Evolutionary conservation across 305 asterid species (phyloP), one percentile per base, ranked within the genome.

Genomic region (Caryopteris hybrid): DNA sequence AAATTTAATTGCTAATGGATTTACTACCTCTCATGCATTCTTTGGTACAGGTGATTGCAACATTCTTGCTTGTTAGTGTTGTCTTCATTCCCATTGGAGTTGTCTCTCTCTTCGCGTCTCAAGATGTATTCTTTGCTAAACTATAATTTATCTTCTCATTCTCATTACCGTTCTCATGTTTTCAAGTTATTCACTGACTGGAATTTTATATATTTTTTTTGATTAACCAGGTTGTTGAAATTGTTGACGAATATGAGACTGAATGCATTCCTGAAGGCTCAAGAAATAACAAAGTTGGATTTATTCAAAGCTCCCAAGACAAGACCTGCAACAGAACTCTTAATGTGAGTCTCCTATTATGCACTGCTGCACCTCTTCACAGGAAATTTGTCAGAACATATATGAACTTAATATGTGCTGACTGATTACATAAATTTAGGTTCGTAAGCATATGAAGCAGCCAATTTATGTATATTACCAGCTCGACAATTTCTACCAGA

Each of bases 381-480:
- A 36, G 41, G n/a, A 23, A 64, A 6, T 48, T 39, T 54, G 25
- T 50, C 69, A 58, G 45, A 17, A 41, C 57, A 66, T 34, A 39
- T 25, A 25, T 1, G 4, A 25, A 25, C 31, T 25, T 25, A 1
- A 25, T 25, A 4, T 25, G 4, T 4, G 3, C 31, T 25, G 4
- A 25, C 31, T 25, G 31, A 25, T 25, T 25, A 25, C 31, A 25
- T 25, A 25, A 25, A 25, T 25, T 25, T 81, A 92, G 98, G 95
- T 92, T 64, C 81, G 82, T 4, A 90, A 90, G 81, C 51, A 17
- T 43, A 93, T 93, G 98, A 83, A 74, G 70, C 74, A 74, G 27
- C 98, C 98, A 47, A 84, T 93, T 66, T 86, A 76, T 81, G 94
- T 93, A 61, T 93, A 93, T 76, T 93, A 93, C 83, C 95, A 90